Percentiles rank a stretch among this genome's conserved stretches.
Evolutionary conservation across 352 stramenopile species (phyloP).

Genomic region (Globisporangium parvum): DNA sequence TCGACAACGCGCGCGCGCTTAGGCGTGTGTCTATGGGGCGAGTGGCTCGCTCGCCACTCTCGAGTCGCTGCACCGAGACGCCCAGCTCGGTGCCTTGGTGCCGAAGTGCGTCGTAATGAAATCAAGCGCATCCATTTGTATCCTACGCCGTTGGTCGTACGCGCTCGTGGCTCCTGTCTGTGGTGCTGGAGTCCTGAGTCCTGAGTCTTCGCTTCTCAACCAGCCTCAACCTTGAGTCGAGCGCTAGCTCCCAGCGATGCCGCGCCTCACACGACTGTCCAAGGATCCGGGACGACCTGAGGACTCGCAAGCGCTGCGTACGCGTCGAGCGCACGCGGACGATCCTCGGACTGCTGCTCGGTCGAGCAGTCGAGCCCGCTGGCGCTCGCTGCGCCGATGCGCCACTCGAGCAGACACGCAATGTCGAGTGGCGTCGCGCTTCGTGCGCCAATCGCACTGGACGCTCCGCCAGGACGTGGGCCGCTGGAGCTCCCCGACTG

Average conservation of each 20-base stretch:
- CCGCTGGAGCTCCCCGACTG: background rate
- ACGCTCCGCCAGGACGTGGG: background rate
- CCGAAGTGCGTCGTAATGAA: no score
- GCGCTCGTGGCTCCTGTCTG: no score
- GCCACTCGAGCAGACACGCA: slow-evolving; percentile 2
- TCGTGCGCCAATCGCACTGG: background rate
- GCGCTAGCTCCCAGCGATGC: background rate
- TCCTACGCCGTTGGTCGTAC: no score
- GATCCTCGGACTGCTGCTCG: background rate
- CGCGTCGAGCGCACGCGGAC: background rate
- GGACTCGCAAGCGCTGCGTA: background rate
- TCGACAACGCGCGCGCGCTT: background rate
- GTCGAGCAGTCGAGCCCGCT: background rate
- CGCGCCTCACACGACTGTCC: no score
- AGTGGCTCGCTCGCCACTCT: no score
- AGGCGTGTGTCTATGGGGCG: background rate
- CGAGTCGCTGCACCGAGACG: no score
- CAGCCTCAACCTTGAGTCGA: no score
- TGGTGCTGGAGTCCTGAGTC: no score
- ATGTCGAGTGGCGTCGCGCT: background rate
- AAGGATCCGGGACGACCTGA: background rate
- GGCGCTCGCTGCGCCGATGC: background rate
- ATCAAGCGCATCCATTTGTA: no score
- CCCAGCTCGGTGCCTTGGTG: no score
- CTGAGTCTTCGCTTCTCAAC: no score